A percentile compares a stretch with the other conserved stretches of the same genome.
Evolutionary conservation across 257 asterid species (phyloP).

Genomic region (Solanum etuberosum): DNA sequence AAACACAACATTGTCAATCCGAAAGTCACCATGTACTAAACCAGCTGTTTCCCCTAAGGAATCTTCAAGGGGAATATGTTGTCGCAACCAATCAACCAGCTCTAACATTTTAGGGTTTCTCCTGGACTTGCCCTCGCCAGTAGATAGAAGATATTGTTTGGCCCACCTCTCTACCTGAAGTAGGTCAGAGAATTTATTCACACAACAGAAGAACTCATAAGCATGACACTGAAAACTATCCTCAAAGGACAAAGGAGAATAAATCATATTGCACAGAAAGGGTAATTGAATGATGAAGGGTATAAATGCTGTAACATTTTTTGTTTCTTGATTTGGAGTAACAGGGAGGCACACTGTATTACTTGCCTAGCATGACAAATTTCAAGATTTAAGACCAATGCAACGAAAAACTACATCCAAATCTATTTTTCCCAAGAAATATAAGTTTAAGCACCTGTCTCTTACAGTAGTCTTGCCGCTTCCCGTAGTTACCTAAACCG

Average conservation of each 20-base stretch:
- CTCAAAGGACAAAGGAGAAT: not conserved
- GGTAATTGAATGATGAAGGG: not conserved
- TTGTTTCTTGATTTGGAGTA: not conserved
- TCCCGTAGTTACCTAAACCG: conserved; percentile 67
- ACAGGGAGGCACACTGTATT: not conserved
- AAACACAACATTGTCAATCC: conserved; percentile 88
- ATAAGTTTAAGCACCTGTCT: conserved; percentile 53
- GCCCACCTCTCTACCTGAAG: conserved; percentile 93
- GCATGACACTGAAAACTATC: not conserved
- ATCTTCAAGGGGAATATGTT: conserved; percentile 79
- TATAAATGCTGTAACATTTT: not conserved
- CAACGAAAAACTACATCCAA: not conserved
- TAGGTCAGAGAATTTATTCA: not conserved
- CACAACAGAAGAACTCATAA: not conserved
- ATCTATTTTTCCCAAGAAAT: not conserved
- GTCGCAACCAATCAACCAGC: conserved; percentile 73
- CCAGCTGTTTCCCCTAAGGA: conserved; percentile 73
- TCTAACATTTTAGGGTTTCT: conserved; percentile 88
- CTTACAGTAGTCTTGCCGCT: conserved; percentile 66
- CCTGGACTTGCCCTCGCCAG: conserved; percentile 74
- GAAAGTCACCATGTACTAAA: conserved; percentile 95
- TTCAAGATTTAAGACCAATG: not conserved
- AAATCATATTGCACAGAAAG: not conserved
- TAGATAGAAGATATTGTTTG: conserved; percentile 73
- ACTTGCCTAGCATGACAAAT: not conserved